phyloP scores from a whole-genome alignment of 768 basidiomycete species.

The Chalciporus pseudorubinellus region DNA sequence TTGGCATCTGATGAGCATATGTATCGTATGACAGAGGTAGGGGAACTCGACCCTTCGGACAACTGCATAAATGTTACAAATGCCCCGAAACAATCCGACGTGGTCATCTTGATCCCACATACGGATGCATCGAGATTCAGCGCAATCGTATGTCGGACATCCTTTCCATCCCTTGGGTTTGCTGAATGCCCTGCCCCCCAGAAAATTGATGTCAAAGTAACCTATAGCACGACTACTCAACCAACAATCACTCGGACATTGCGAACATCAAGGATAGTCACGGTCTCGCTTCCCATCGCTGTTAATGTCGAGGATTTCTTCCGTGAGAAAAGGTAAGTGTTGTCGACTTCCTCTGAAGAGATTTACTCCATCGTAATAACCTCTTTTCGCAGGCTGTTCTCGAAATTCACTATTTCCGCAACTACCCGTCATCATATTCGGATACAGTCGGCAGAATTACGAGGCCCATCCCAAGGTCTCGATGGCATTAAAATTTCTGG shows the following conservation, averaged over 20 bases:
- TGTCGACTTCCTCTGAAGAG: slow-evolving; percentile 1
- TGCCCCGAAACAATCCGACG: slow-evolving; percentile 42
- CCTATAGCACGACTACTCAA: slow-evolving; percentile 62
- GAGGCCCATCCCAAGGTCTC: slow-evolving; percentile 40
- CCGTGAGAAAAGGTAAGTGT: slow-evolving; percentile 68
- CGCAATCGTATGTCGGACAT: slow-evolving; percentile 49
- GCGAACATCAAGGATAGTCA: slow-evolving; percentile 52
- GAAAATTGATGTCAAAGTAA: slow-evolving; percentile 68
- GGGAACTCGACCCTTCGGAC: slow-evolving; percentile 37
- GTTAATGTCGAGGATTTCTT: slow-evolving; percentile 98
- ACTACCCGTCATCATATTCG: slow-evolving; percentile 79
- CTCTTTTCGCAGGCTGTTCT: slow-evolving; percentile 63
- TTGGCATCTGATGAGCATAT: neutral
- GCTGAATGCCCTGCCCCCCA: slow-evolving; percentile 24
- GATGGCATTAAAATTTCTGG: slow-evolving; percentile 53
- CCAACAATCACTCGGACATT: slow-evolving; percentile 53
- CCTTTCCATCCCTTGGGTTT: neutral
- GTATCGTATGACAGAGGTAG: slow-evolving; percentile 16
- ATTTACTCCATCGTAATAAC: neutral
- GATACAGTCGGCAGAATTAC: slow-evolving; percentile 58
- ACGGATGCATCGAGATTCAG: slow-evolving; percentile 60
- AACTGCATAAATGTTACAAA: slow-evolving; percentile 47
- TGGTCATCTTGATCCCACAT: slow-evolving; percentile 62
- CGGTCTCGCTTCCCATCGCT: slow-evolving; percentile 75
- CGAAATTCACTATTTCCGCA: slow-evolving; percentile 86